Base-by-base conservation (phyloP, 2,329 filamentous ascomycete genomes). In the Diaporthe capsici region DNA sequence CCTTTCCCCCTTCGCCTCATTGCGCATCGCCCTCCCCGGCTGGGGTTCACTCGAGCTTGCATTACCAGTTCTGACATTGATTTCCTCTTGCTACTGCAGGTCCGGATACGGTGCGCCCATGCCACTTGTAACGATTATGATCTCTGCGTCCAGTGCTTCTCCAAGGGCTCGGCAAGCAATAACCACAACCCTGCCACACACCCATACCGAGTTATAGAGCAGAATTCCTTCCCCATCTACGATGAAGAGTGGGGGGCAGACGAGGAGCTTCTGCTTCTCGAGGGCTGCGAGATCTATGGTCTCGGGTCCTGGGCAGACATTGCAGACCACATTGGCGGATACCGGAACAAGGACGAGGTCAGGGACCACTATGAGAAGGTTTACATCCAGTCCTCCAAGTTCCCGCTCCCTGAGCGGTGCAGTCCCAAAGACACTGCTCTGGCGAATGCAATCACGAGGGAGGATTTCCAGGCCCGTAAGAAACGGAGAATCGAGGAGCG, bases 301-400 rank as follows among this genome's bases (percentile, higher is more conserved):
- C 87, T 99, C 68, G 97, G 97, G 4, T 98, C 96, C 31, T 99
- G 97, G 96, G 95, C 96, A 53, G 97, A 99, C 81, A 97, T 99
- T 77, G 96, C 97, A 51, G 96, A 99, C 84, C 97, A 99, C 83
- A 98, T 99, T 80, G 97, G 97, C 71, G 97, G 97, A 15, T 98
- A 96, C 82, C 92, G 97, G 75, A 93, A 93, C 78, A 98, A 98
- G 83, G 96, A 98, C 80, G 97, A 99, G 85, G 97, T 98, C 47
- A 92, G 95, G 77, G 94, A 98, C 79, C 97, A 99, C 84, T 99
- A 99, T 84, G 91, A 97, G 78, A 88, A 93, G 77, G 96, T 94
- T 22, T 99, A 97, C 80, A 89, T 99, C 78, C 89, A 98, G 74
- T 97, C 95, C 71, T 87, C 92, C 0, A 90, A 89, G 25, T 99